Evolutionary conservation across 176 grass and related monocot species (phyloP), one percentile per base, ranked within the genome.

Genomic region (Carex littledalei): DNA sequence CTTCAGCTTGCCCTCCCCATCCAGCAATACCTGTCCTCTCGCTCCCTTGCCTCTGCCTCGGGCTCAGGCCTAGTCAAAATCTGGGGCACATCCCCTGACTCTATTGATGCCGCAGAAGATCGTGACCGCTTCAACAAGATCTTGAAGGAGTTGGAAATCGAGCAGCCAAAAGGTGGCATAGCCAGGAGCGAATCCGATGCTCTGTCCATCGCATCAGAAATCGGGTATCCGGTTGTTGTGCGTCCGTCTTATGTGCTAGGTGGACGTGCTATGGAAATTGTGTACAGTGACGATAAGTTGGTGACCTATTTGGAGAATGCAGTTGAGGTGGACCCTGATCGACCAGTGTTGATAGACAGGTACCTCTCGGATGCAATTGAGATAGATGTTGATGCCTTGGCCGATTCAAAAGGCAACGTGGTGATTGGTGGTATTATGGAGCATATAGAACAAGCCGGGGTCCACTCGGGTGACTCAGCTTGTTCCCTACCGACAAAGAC

Each of bases 381-480:
- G 90, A 96, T 96, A 88, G 97, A 99, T 92, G 86, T 96, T 54
- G 97, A 96, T 78, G 97, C 97, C 68, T 88, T 99, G 35, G 89
- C 93, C 1, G 97, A 99, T 88, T 91, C 49, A 47, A 91, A 84
- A 71, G 97, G 97, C 43, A 94, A 85, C 80, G 97, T 99, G 22
- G 97, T 99, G 32, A 99, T 99, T 71, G 97, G 97, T 82, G 97
- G 97, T 79, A 99, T 99, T 50, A 99, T 99, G 97, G 97, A 99
- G 88, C 97, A 99, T 66, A 99, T 99, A 78, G 97, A 99, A 81
- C 93, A 99, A 76, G 97, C 97, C 70, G 97, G 97, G 80, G 79
- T 99, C 24, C 97, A 99, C 86, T 99, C 97, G 32, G 97, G 97
- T 69, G 97, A 99, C 81, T 99, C 97, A 24, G 97, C 97, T 1